Evolutionary conservation across 1,139 yeast genomes (phyloP).

Genomic region (Yamadazyma jaroonii): DNA sequence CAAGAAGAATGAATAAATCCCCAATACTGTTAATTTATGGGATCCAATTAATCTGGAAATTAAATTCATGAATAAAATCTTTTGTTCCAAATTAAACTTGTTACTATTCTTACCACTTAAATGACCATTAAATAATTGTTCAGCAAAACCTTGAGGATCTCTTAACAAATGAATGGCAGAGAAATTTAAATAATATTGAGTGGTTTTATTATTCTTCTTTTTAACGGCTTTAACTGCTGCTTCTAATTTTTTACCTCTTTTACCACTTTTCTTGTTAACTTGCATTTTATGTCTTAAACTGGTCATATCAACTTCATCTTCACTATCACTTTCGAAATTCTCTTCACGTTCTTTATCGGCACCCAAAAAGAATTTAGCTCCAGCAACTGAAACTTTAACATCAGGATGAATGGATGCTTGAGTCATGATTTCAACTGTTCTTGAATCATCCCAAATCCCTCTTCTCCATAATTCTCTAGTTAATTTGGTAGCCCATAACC

Average conservation of each 20-base stretch:
- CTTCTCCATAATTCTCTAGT: slow-evolving; percentile 96
- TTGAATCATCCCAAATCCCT: slow-evolving; percentile 96
- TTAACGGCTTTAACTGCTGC: slow-evolving; percentile 66
- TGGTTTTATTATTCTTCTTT: slow-evolving; percentile 50
- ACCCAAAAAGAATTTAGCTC: slow-evolving; percentile 86
- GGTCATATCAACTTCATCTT: slow-evolving; percentile 66
- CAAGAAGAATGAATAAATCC: slow-evolving; percentile 82
- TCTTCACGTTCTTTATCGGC: slow-evolving; percentile 96
- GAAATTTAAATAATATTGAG: slow-evolving; percentile 82
- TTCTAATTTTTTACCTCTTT: slow-evolving; percentile 76
- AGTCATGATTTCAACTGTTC: slow-evolving; percentile 95
- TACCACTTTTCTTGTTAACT: slow-evolving; percentile 78
- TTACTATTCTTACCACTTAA: slow-evolving; percentile 64
- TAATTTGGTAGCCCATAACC: slow-evolving; percentile 93
- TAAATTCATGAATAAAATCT: slow-evolving; percentile 81
- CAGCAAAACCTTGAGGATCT: slow-evolving; percentile 98
- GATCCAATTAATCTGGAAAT: slow-evolving; percentile 88
- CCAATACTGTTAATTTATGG: slow-evolving; percentile 87
- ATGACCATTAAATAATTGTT: slow-evolving; percentile 69
- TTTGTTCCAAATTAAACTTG: slow-evolving; percentile 81
- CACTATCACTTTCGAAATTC: slow-evolving; percentile 66
- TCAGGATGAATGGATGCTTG: slow-evolving; percentile 91
- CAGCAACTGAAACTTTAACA: slow-evolving; percentile 83
- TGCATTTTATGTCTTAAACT: slow-evolving; percentile 76
- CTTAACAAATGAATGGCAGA: slow-evolving; percentile 90